phyloP scores from a whole-genome alignment of 164 flowering plant species.

The Stephania yunnanensis region DNA sequence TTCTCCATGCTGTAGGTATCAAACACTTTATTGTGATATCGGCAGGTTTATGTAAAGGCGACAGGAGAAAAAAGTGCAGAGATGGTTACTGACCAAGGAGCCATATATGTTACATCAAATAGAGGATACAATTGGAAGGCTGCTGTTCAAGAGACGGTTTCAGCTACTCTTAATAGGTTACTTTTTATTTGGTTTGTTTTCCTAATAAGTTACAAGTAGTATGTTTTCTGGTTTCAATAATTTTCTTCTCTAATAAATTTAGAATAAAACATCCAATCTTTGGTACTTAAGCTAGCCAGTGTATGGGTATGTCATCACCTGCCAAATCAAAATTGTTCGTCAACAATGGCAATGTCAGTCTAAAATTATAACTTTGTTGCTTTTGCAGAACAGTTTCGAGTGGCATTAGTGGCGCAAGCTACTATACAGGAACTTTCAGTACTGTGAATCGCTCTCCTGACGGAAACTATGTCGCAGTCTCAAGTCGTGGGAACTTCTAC shows the following conservation, averaged over 20 bases:
- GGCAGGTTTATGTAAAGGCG: slow-evolving; percentile 86
- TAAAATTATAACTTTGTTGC: slow-evolving; percentile 9
- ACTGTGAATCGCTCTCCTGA: slow-evolving; percentile 97
- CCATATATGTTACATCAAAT: slow-evolving; percentile 85
- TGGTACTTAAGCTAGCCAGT: background rate
- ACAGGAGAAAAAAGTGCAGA: slow-evolving; percentile 95
- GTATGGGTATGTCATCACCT: background rate
- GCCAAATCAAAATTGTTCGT: background rate
- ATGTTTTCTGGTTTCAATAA: too few relatives aligned
- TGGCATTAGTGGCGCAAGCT: slow-evolving; percentile 99
- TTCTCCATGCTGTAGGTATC: background rate
- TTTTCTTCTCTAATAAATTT: background rate
- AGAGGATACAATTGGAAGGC: slow-evolving; percentile 98
- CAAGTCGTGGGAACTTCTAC: slow-evolving; percentile 97
- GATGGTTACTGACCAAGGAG: slow-evolving; percentile 97
- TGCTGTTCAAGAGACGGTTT: slow-evolving; percentile 94
- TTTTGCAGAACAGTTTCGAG: slow-evolving; percentile 98
- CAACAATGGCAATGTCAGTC: background rate
- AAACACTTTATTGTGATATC: background rate
- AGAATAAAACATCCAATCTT: background rate
- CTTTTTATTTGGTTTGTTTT: background rate
- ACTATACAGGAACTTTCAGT: slow-evolving; percentile 91
- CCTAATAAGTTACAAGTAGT: too few relatives aligned
- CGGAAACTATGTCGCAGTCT: slow-evolving; percentile 95
- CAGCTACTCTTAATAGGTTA: slow-evolving; percentile 69